These are phyloP conservation scores for Stagonosporopsis rhizophila DNA, from an alignment of 2,329 filamentous ascomycete genomes.

Conservation along the genomic window DNA sequence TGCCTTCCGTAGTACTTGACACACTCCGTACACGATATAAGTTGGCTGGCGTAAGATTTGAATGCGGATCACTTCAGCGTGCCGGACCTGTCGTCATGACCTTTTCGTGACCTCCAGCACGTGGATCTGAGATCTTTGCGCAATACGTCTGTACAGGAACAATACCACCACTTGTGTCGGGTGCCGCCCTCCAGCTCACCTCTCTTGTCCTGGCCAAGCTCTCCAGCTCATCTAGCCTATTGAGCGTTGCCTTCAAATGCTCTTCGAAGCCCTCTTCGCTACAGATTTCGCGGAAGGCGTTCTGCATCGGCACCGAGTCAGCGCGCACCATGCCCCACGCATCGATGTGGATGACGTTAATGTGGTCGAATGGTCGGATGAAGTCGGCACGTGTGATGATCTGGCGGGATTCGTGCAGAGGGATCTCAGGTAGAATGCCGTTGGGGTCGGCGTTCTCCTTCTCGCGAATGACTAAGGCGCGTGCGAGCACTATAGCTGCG, in stretches of 20 bases:
- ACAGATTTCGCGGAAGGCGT: constrained; percentile 86
- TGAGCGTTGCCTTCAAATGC: constrained; percentile 79
- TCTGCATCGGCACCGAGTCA: constrained; percentile 94
- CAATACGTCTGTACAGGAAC: constrained; percentile 41
- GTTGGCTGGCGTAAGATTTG: neutral
- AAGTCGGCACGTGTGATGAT: constrained; percentile 97
- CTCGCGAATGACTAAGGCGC: constrained; percentile 84
- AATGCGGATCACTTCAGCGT: neutral
- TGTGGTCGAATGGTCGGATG: constrained; percentile 85
- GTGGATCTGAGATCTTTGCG: constrained; percentile 30
- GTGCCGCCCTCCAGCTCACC: constrained; percentile 81
- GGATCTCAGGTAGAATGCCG: constrained; percentile 76
- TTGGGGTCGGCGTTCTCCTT: constrained; percentile 64
- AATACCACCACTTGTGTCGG: constrained; percentile 37
- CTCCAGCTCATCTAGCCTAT: constrained; percentile 88
- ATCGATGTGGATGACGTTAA: constrained; percentile 95
- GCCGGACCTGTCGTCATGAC: neutral
- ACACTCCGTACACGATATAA: neutral
- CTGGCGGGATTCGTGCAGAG: constrained; percentile 57
- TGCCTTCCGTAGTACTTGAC: neutral
- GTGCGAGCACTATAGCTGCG: constrained; percentile 91
- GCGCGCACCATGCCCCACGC: constrained; percentile 85
- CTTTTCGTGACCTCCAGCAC: constrained; percentile 3
- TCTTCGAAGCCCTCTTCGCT: constrained; percentile 76
- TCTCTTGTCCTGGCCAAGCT: constrained; percentile 89